Conservation (phyloP, 2,329 filamentous ascomycete species). For the Escovopsis sp. region DNA sequence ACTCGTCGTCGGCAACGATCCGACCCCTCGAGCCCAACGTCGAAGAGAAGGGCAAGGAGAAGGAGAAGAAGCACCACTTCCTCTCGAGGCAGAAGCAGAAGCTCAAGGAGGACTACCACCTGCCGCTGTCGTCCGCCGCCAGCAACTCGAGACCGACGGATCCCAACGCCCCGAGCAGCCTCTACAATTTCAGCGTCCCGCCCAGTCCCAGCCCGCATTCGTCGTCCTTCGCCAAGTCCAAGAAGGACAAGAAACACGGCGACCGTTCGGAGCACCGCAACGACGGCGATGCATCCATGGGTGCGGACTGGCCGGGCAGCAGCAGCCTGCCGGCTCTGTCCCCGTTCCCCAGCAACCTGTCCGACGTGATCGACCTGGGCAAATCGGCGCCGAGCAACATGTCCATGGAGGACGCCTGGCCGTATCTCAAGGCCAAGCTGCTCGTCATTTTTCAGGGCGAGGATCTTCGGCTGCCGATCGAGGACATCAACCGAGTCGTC, state of each 20-base stretch:
- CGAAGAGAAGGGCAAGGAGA: constrained; percentile 35
- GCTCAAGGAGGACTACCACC: constrained; percentile 56
- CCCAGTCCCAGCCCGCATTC: constrained; percentile 53
- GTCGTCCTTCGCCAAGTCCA: constrained; percentile 61
- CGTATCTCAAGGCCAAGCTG: constrained; percentile 60
- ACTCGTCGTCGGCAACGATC: constrained; percentile 63
- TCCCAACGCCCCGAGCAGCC: constrained; percentile 56
- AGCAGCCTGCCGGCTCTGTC: constrained; percentile 34
- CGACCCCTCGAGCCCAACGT: constrained; percentile 42
- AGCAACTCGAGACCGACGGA: constrained; percentile 67
- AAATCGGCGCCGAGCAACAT: constrained; percentile 49
- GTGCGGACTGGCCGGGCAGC: constrained; percentile 37
- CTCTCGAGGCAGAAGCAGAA: constrained; percentile 68
- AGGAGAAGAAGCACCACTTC: constrained; percentile 67
- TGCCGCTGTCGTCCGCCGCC: constrained; percentile 59
- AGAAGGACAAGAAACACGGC: constrained; percentile 74
- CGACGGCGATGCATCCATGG: constrained; percentile 35
- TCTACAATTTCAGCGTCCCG: constrained; percentile 67
- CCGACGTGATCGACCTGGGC: constrained; percentile 38
- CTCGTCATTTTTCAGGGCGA: constrained; percentile 71
- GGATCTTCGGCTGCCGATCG: constrained; percentile 62
- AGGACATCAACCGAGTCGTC: constrained; percentile 74
- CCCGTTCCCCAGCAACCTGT: constrained; percentile 27
- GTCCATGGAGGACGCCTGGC: constrained; percentile 74
- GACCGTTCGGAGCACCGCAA: constrained; percentile 41